Evolutionary conservation across 1,284 basidiomycete genomes (phyloP).

Genomic region (Xerocomus amazonicus): DNA sequence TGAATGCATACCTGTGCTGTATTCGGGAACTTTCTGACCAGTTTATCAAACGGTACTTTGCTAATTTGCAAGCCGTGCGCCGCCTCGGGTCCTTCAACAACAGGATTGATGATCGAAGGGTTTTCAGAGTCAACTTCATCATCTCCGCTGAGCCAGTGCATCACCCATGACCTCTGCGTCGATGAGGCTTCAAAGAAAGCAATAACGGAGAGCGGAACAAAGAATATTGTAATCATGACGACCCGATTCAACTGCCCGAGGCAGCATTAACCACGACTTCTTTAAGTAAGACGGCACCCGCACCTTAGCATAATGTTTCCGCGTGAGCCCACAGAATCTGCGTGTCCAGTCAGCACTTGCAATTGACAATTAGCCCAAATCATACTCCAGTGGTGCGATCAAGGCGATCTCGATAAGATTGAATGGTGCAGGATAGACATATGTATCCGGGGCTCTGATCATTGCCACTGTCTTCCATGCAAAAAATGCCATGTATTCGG

Average conservation of each 20-base stretch:
- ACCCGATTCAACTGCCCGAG: conserved; percentile 62
- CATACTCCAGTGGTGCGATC: conserved; percentile 83
- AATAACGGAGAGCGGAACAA: conserved; percentile 71
- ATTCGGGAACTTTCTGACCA: conserved; percentile 78
- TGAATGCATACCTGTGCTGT: conserved; percentile 53
- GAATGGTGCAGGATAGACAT: conserved; percentile 73
- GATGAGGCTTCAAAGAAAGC: conserved; percentile 73
- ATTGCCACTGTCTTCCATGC: conserved; percentile 78
- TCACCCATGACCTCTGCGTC: conserved; percentile 58
- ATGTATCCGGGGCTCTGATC: conserved; percentile 83
- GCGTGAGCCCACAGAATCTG: conserved; percentile 48
- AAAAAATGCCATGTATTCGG: conserved; percentile 87
- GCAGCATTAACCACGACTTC: conserved; percentile 1
- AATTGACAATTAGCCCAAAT: background rate
- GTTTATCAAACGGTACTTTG: conserved; percentile 69
- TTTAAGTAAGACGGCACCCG: conserved; percentile 7
- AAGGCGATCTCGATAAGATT: conserved; percentile 84
- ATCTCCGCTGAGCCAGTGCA: conserved; percentile 59
- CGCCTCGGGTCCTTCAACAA: conserved; percentile 57
- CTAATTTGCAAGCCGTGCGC: conserved; percentile 62
- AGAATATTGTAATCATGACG: conserved; percentile 78
- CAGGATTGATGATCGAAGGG: conserved; percentile 54
- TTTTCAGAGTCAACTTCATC: conserved; percentile 68
- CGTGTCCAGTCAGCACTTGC: conserved; percentile 8
- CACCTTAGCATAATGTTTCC: conserved; percentile 56